Base-by-base conservation (phyloP, 2,329 filamentous ascomycete species). In the Phaeosphaeriaceae sp. region DNA sequence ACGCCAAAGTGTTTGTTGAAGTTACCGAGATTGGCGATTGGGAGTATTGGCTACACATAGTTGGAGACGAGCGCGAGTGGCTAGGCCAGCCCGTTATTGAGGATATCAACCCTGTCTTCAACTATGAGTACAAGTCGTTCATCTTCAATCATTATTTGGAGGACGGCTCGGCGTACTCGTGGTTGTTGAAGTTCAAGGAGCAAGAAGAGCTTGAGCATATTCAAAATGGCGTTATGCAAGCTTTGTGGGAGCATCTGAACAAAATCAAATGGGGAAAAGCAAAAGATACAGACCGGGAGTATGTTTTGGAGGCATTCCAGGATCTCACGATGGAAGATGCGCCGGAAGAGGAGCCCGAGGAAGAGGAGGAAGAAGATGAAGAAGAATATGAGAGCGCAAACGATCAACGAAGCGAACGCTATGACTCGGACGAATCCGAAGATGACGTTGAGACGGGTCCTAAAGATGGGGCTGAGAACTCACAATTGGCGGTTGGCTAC, bases 101-200 rank as follows among this genome's bases (percentile, higher is more conserved):
- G 6, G 94, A 99, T 62, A 91, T 97, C 74, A 97, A 97, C 64
- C 94, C 94, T 0, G 92, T 99, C 16, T 99, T 97, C 80, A 97
- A 97, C 76, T 97, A 97, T 60, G 94, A 99, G 73, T 97, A 93
- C 65, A 81, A 96, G n/a, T 97, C 93, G 0, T 97, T 97, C 72
- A 97, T 99, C 67, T 99, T 99, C 82, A 99, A 99, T 67, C 92
- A 97, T 71, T 97, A 96, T 71, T 84, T 88, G 12, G 83, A 87
- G 29, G 90, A 97, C 73, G 91, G 92, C 2, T 89, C 89, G 1
- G 93, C 94, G 4, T 95, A 92, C 72, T 99, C 94, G 1, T 99
- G 94, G 93, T 83, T 99, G 12, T 79, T 99, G 29, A 87, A 92
- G 12, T 99, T 99, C 78, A 90, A 88, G 64, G 89, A 96, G 60